phyloP scores from a whole-genome alignment of 768 basidiomycete genomes.

The Kwoniella sp. region DNA sequence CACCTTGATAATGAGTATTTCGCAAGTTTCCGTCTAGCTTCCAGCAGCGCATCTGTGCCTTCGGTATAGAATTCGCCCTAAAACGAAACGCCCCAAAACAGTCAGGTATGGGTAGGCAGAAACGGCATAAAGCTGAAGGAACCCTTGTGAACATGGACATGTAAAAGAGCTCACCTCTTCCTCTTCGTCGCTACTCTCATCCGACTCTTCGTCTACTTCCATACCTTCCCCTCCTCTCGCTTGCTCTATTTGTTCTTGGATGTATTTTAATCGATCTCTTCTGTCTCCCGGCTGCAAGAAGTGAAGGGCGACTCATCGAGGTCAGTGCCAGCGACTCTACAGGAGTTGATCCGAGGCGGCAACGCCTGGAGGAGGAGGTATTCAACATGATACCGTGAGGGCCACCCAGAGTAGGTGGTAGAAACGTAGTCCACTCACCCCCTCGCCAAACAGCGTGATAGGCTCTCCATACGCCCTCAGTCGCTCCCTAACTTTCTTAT shows the following conservation, averaged over 20 bases:
- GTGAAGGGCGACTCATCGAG: background rate
- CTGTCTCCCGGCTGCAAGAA: conserved; percentile 81
- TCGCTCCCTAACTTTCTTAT: conserved; percentile 83
- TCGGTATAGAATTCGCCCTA: conserved; percentile 94
- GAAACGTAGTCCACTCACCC: conserved; percentile 67
- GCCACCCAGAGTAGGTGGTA: no score
- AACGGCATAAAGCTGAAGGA: background rate
- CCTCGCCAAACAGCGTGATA: conserved; percentile 95
- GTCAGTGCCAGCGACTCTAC: no score
- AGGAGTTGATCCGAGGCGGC: no score
- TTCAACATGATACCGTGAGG: no score
- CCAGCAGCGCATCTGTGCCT: conserved; percentile 81
- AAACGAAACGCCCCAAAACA: background rate
- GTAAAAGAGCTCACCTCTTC: conserved; percentile 47
- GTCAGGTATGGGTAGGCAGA: conserved; percentile 24
- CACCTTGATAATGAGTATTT: conserved; percentile 95
- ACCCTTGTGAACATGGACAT: background rate
- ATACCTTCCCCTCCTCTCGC: conserved; percentile 81
- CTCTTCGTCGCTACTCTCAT: conserved; percentile 59
- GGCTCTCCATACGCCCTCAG: conserved; percentile 94
- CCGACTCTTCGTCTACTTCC: conserved; percentile 57
- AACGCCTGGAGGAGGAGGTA: no score
- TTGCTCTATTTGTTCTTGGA: conserved; percentile 88
- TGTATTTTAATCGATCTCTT: conserved; percentile 90
- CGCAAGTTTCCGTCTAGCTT: conserved; percentile 80